phyloP scores from a whole-genome alignment of 306 rosid genomes.

The Medicago ruthenica region DNA sequence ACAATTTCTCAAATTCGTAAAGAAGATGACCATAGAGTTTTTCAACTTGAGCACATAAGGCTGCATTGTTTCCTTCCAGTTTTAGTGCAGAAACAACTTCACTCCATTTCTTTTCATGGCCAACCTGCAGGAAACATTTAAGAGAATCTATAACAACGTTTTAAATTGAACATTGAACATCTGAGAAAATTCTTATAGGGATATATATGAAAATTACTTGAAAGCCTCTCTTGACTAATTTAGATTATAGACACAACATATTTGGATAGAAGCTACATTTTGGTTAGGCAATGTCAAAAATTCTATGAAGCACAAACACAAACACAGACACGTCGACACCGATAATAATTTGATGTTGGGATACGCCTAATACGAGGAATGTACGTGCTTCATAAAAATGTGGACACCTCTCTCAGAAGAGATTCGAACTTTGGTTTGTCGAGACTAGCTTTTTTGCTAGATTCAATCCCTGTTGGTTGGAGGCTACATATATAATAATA shows the following conservation, averaged over 20 bases:
- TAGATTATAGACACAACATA: neutral
- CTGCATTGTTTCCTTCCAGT: slow-evolving; percentile 43
- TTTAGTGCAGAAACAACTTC: slow-evolving; percentile 50
- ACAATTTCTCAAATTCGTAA: slow-evolving; percentile 48
- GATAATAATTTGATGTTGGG: too few species aligned
- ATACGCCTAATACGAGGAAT: too few species aligned
- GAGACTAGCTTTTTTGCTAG: too few species aligned
- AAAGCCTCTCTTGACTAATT: neutral
- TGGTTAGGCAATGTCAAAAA: too few species aligned
- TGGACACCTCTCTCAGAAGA: too few species aligned
- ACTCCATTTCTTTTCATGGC: slow-evolving; percentile 51
- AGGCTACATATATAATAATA: neutral
- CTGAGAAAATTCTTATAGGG: neutral
- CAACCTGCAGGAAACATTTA: slow-evolving; percentile 43
- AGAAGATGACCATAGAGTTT: slow-evolving; percentile 46
- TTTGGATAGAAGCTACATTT: neutral
- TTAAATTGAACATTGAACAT: neutral
- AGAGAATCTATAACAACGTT: neutral
- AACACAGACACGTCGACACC: too few species aligned
- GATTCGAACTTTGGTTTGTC: too few species aligned
- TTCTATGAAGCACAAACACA: too few species aligned
- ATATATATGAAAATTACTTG: neutral
- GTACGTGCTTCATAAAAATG: too few species aligned
- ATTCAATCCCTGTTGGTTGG: neutral
- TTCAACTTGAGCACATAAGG: slow-evolving; percentile 51